Percentiles rank a stretch among this genome's conserved stretches.
Conservation (phyloP, 768 basidiomycete genomes). For the Rossbeevera mucosa region DNA sequence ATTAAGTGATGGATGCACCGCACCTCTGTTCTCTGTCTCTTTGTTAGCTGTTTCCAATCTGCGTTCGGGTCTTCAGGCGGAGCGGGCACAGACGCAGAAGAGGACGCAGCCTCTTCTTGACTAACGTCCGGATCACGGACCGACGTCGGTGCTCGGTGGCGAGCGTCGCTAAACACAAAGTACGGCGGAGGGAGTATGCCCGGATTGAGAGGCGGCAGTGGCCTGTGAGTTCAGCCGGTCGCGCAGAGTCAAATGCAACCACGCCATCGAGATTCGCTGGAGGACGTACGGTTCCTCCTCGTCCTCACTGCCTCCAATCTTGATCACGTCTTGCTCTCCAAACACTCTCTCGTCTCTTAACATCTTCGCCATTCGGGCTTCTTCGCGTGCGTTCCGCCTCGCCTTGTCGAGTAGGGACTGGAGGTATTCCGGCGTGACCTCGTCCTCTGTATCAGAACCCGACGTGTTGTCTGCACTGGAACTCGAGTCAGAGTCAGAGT, state of each 20-base stretch:
- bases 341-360: constrained; percentile 24
- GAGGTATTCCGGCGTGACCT: constrained; percentile 56
- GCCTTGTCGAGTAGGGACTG: constrained; percentile 62
- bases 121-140: constrained; percentile 62
- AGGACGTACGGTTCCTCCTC: constrained; percentile 35
- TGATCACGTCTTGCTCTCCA: constrained; percentile 55
- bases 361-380: constrained; percentile 21
- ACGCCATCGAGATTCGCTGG: not conserved
- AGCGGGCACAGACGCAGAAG: constrained; percentile 46
- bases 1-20: constrained; percentile 11
- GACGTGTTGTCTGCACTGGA: constrained; percentile 32
- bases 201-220: constrained; percentile 62
- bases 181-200: constrained; percentile 62
- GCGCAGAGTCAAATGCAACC: not conserved
- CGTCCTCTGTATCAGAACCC: constrained; percentile 36
- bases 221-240: constrained; percentile 41
- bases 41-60: constrained; percentile 66
- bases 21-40: constrained; percentile 69
- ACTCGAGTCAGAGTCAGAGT: constrained; percentile 24
- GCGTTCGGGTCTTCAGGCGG: constrained; percentile 60
- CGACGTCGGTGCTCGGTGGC: constrained; percentile 40
- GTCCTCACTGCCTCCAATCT: constrained; percentile 36
- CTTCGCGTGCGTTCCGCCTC: constrained; percentile 43
- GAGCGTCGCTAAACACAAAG: constrained; percentile 47
- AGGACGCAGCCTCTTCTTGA: constrained; percentile 46